Conservation (phyloP, 805 yeast species). For the Wickerhamomyces sydowiorum region DNA sequence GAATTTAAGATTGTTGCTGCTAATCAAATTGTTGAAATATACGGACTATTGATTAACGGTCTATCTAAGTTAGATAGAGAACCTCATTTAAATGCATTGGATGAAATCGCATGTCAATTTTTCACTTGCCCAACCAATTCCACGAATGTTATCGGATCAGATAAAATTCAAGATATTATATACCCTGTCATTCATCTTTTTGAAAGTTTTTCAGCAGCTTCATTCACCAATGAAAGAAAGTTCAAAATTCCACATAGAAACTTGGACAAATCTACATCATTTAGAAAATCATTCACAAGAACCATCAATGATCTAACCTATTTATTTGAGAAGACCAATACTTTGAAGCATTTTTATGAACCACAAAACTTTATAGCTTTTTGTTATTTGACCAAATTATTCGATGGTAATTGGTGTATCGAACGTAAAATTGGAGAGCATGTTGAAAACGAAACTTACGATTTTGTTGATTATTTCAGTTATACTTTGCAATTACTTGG, state of each 20-base stretch:
- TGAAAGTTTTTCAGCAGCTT: conserved; percentile 25
- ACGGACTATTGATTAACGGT: conserved; percentile 42
- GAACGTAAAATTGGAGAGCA: conserved; percentile 63
- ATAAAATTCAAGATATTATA: conserved; percentile 37
- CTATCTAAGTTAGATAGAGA: conserved; percentile 72
- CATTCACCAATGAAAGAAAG: not conserved
- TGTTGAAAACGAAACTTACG: conserved; percentile 51
- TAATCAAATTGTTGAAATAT: conserved; percentile 47
- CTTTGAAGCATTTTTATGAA: conserved; percentile 26
- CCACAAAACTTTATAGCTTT: conserved; percentile 36
- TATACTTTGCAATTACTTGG: conserved; percentile 39
- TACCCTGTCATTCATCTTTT: conserved; percentile 41
- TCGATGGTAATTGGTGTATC: conserved; percentile 54
- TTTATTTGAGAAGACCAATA: conserved; percentile 23
- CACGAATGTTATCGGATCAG: conserved; percentile 35
- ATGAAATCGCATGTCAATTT: conserved; percentile 73
- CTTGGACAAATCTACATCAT: not conserved
- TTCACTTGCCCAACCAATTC: conserved; percentile 88
- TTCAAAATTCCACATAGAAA: not conserved
- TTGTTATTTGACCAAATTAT: conserved; percentile 42
- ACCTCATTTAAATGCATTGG: conserved; percentile 74
- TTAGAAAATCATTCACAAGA: not conserved
- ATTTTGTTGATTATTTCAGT: conserved; percentile 44
- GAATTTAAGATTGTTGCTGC: conserved; percentile 43
- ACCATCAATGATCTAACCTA: conserved; percentile 9